These are phyloP conservation scores for Rhododendron ferrugineum DNA, from an alignment of 148 eudicot genomes.

Conservation along the genomic window DNA sequence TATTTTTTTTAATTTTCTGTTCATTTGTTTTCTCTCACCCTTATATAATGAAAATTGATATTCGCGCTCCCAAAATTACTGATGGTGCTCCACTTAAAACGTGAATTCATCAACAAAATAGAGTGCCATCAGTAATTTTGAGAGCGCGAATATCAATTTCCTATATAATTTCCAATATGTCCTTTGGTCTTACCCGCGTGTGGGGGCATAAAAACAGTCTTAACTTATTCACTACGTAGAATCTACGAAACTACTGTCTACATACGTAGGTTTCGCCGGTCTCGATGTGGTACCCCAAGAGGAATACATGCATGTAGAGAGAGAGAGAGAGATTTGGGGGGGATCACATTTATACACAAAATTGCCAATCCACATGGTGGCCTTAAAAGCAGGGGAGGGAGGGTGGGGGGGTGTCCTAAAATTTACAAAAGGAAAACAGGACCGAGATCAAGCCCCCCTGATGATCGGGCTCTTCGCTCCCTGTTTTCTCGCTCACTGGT, in stretches of 20 bases:
- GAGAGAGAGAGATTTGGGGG: background rate
- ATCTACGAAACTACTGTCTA: background rate
- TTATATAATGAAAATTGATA: too few species aligned
- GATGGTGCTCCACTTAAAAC: too few species aligned
- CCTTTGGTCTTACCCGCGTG: background rate
- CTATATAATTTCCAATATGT: background rate
- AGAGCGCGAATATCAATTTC: too few species aligned
- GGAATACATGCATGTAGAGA: background rate
- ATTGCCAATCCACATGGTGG: background rate
- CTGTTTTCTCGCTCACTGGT: slow-evolving; percentile 12
- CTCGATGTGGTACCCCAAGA: slow-evolving; percentile 10
- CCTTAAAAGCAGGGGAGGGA: slow-evolving; percentile 9
- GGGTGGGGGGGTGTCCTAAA: background rate
- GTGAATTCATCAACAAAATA: too few species aligned
- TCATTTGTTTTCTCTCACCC: background rate
- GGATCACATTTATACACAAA: background rate
- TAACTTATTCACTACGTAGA: slow-evolving; percentile 2
- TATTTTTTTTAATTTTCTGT: too few species aligned
- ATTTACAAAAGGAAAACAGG: background rate
- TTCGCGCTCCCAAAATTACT: too few species aligned
- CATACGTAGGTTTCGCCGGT: slow-evolving; percentile 10
- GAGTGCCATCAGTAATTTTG: too few species aligned
- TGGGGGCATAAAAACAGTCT: background rate
- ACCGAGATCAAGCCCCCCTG: background rate
- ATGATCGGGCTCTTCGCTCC: slow-evolving; percentile 6